phyloP scores from a whole-genome alignment of 805 yeast species.

The Candida takata region DNA sequence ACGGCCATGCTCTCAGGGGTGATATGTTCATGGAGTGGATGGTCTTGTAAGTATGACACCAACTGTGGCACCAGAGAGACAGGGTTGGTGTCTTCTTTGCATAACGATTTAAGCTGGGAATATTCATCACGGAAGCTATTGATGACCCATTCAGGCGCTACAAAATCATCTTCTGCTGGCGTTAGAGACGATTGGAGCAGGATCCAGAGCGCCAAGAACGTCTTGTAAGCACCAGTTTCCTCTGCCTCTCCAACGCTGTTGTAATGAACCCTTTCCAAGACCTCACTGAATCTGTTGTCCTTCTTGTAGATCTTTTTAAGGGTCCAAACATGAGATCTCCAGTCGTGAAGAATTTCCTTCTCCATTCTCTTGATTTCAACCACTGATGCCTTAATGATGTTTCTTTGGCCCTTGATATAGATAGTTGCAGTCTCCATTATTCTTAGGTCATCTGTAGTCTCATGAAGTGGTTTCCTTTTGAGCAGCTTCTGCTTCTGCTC shows the following conservation, averaged over 20 bases:
- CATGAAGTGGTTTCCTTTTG: slow-evolving; percentile 8
- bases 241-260: slow-evolving; percentile 38
- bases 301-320: slow-evolving; percentile 45
- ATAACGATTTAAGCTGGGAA: no score
- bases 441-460: slow-evolving; percentile 7
- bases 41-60: slow-evolving; percentile 3
- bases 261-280: slow-evolving; percentile 43
- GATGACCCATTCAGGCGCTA: slow-evolving; percentile 15
- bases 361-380: slow-evolving; percentile 42
- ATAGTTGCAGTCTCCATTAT: slow-evolving; percentile 28
- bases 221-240: slow-evolving; percentile 34
- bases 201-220: slow-evolving; percentile 15
- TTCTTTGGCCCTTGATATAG: slow-evolving; percentile 45
- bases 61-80: no score
- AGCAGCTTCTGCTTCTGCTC: slow-evolving; percentile 36
- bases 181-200: slow-evolving; percentile 5
- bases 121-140: slow-evolving; percentile 1
- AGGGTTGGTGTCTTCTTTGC: no score
- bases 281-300: slow-evolving; percentile 41
- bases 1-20: slow-evolving; percentile 8
- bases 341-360: slow-evolving; percentile 36
- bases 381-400: slow-evolving; percentile 37
- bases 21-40: slow-evolving; percentile 4
- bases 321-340: slow-evolving; percentile 39
- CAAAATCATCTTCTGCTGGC: slow-evolving; percentile 7